Conservation (phyloP, 129 eudicot species). For the Flaveria linearis region DNA sequence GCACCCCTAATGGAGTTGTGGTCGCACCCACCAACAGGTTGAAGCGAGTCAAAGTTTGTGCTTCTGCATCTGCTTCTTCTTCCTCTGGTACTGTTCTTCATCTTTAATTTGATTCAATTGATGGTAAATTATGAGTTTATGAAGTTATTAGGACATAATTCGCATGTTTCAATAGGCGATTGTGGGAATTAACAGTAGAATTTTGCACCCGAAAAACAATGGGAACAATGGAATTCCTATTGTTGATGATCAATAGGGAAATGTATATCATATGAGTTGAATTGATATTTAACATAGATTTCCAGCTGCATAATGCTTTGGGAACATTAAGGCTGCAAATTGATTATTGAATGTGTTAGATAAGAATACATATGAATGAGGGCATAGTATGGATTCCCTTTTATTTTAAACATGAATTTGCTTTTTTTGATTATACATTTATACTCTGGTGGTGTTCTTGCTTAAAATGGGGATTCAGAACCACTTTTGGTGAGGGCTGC, state of each 20-base stretch:
- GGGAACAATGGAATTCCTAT: background rate
- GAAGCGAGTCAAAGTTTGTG: constrained; percentile 30
- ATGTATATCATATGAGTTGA: background rate
- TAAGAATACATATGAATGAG: background rate
- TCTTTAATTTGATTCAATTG: background rate
- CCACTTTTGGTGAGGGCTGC: constrained; percentile 96
- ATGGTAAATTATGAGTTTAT: background rate
- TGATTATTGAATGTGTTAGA: background rate
- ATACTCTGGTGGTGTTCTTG: constrained; percentile 1
- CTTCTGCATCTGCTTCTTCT: constrained; percentile 38
- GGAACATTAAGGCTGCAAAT: background rate
- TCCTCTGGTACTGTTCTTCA: constrained; percentile 36
- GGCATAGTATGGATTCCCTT: background rate
- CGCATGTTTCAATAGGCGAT: background rate
- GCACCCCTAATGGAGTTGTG: constrained; percentile 25
- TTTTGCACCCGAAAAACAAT: background rate
- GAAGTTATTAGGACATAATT: constrained; percentile 11
- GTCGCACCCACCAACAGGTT: constrained; percentile 25
- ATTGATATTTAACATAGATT: background rate
- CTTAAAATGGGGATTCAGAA: constrained; percentile 43
- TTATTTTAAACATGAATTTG: background rate
- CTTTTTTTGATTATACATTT: background rate
- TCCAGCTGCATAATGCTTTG: background rate
- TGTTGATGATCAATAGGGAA: background rate
- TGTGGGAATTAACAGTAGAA: background rate